Conservation (phyloP, 179 eudicot genomes). For the Silene noctiflora region DNA sequence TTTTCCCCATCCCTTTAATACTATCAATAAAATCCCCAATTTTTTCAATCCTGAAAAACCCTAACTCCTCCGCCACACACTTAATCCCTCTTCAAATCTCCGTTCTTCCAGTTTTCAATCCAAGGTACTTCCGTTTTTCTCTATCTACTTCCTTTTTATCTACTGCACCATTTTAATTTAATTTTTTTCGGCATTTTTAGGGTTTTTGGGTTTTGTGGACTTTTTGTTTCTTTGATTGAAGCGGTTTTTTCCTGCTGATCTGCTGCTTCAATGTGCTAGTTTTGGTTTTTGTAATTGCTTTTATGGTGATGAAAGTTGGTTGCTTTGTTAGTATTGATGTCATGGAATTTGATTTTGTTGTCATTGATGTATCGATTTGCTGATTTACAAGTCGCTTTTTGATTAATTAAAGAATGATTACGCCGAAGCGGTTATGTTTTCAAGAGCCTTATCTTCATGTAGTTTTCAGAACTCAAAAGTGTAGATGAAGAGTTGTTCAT, state of each 20-base stretch:
- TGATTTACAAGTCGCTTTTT: too few relatives aligned
- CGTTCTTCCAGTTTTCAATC: not conserved
- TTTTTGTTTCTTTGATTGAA: not conserved
- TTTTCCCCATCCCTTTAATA: not conserved
- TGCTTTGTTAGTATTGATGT: not conserved
- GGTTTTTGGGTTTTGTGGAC: not conserved
- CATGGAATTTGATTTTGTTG: not conserved
- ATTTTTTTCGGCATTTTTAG: not conserved
- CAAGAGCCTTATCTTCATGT: not conserved
- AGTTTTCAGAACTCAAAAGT: not conserved
- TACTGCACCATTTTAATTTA: too few relatives aligned
- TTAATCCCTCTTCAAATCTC: not conserved
- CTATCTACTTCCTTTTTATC: not conserved
- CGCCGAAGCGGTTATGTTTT: not conserved
- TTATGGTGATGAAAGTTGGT: not conserved
- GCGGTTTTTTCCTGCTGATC: not conserved
- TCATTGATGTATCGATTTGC: not conserved
- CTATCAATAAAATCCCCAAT: not conserved
- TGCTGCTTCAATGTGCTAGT: not conserved
- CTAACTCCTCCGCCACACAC: not conserved
- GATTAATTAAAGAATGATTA: not conserved
- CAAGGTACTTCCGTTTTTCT: not conserved
- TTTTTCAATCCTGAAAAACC: not conserved
- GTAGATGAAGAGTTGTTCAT: not conserved
- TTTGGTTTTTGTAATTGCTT: not conserved